These are phyloP conservation scores for Diaporthe citrichinensis DNA, from an alignment of 2,329 filamentous ascomycete genomes.

Conservation along the genomic window DNA sequence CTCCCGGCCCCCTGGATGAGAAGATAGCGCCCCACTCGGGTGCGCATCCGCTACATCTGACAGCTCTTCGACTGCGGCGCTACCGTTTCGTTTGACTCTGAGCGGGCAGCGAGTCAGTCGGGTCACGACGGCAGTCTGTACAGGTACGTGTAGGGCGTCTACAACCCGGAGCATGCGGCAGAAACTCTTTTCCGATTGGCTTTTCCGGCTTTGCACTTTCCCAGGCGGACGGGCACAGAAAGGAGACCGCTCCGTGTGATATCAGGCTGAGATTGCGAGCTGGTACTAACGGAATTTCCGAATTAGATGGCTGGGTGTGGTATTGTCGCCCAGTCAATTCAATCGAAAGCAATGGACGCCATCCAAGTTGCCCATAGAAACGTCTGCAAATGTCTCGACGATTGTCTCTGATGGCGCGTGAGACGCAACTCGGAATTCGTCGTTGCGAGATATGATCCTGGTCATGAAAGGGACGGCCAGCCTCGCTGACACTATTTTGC, in stretches of 20 bases:
- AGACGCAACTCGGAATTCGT: background rate
- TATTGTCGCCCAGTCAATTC: background rate
- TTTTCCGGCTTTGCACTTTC: background rate
- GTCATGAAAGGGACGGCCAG: background rate
- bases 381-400: background rate
- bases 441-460: background rate
- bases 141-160: background rate
- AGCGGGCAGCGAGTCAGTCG: conserved; percentile 25
- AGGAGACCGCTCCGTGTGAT: background rate
- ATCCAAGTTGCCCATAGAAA: background rate
- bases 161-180: background rate
- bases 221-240: too few species aligned
- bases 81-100: conserved; percentile 18
- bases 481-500: conserved; percentile 13
- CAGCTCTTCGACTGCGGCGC: conserved; percentile 13
- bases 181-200: conserved; percentile 2
- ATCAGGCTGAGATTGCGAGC: conserved; percentile 26
- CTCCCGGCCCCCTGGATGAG: background rate
- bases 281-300: background rate
- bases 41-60: conserved; percentile 25
- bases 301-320: background rate
- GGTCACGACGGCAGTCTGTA: background rate
- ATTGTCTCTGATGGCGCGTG: background rate
- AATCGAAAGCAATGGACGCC: background rate
- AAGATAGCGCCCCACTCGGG: conserved; percentile 31